Evolutionary conservation across 2,329 filamentous ascomycete genomes (phyloP), one percentile per base, ranked within the genome.

Genomic region (Trichophyton benhamiae): DNA sequence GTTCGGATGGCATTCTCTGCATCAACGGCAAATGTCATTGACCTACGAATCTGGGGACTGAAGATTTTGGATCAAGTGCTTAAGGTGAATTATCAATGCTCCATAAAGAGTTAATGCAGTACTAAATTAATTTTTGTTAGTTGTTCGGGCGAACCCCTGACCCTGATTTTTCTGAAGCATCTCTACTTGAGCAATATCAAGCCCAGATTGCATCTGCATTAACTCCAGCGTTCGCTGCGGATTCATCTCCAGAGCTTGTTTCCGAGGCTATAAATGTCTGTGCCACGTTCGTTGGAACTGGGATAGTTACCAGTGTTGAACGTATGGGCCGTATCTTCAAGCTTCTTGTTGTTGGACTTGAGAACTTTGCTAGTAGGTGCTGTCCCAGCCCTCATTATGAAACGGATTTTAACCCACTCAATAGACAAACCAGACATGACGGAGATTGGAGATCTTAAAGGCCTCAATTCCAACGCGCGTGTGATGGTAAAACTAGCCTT

Each of bases 401-500:
- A 7, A 3, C 61, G 22, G 9, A 8, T 52, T 53, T 44, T 64
- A 68, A 57, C 68, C 63, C 71, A 59, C 71, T 53, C 53, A 13
- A 11, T 30, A 80, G 79, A 76, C 53, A 89, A 95, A 64, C 80
- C 83, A 0, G 88, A 95, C 68, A 87, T 87, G 49, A 89, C 88
- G 0, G 85, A 89, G 22, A 97, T 99, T 70, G 94, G 94, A 15
- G 95, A 99, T 67, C 80, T 99, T 4, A 90, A 89, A 74, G 90
- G 89, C 0, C 83, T 99, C 17, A 96, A 91, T 71, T 91, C 92
- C 1, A 99, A 99, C 72, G 92, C 94, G 0, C 89, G 95, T 70
- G 90, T 96, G 57, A 99, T 99, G 94, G 90, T 99, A 61, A 96
- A 95, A 74, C 94, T 97, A 83, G 87, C 94, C 0, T 87, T 99